Base-by-base conservation (phyloP, 2,329 filamentous ascomycete genomes). In the Pyricularia grisea region DNA sequence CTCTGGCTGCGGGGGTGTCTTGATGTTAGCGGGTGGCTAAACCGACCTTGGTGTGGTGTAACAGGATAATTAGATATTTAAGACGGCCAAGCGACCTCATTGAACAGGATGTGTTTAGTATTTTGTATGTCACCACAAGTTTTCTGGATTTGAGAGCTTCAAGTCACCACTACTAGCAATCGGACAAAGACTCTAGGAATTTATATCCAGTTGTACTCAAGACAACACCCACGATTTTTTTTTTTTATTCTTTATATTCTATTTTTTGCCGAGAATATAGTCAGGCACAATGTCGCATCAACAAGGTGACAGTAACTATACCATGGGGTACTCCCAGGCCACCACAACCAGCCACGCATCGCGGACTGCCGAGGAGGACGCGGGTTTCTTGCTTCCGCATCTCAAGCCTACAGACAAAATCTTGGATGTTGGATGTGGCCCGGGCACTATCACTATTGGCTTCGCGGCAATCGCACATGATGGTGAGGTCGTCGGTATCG, bases 361-460 rank as follows among this genome's bases (percentile, higher is more conserved):
- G 71, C 79, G 82, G 23, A 84, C 81, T 1, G 81, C 78, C 20
- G 76, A 81, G 33, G 79, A 79, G 42, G 80, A 79, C 70, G 82
- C 82, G 4, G 74, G 75, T 20, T 79, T 82, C 72, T 74, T 84
- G 2, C 68, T 84, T 0, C 79, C 80, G 0, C 74, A 79, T 67
- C 76, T 84, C 42, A 75, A 78, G 65, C 73, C 76, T 0, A 72
- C 74, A 23, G 76, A 79, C 75, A 72, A 70, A n/a, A 77, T 84
- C 68, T 78, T 84, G 67, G 82, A 84, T 71, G 75, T 83, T 33
- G 82, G 82, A 68, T 82, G 81, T 73, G 82, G 82, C 0, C 81
- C 82, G 1, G 83, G 82, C 2, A 83, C 80, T 33, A 84, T 85
- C 72, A 81, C 82, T 3, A 74, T 77, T 0, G 80, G 78, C 6